Evolutionary conservation across 148 eudicot genomes (phyloP), one percentile per base, ranked within the genome.

Genomic region (Oxyria digyna): DNA sequence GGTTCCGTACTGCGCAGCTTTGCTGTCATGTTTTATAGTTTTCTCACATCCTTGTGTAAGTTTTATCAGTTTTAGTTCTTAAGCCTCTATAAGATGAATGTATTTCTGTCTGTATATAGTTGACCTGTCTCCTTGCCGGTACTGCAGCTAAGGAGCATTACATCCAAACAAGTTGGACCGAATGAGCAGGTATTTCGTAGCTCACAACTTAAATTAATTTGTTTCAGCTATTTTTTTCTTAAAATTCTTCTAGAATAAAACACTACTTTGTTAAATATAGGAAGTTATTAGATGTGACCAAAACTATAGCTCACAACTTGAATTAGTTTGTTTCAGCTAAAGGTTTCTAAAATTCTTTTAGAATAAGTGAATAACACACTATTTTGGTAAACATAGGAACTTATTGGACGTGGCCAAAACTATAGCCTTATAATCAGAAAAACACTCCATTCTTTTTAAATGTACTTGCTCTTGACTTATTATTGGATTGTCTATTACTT

Each of bases 101-200:
- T 26, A 4, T 23, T 4, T 54, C 17, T 54, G 32, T 54, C 17
- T 26, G 32, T 54, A 6, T 54, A 54, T 26, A 63, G 33, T 68
- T 57, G 7, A 2, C 50, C 42, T 15, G 7, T 33, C 17, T 21
- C 13, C 13, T n/a, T 38, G n/a, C n/a, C n/a, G 10, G 41, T n/a
- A 6, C 23, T 33, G 46, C 79, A 87, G 91, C 29, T 87, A 43
- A 71, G 86, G 21, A 87, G 91, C 80, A 87, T 87, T 72, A 85
- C 71, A 42, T 87, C 91, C 63, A 84, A 87, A 73, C 85, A 83
- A 82, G 85, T 81, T 43, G 87, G 91, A 48, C 77, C 84, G 1
- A 66, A 48, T 37, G 86, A 87, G 75, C 91, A 87, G 91, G 86
- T 82, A 67, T 3, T n/a, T n/a, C n/a, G n/a, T n/a, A n/a, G n/a